These are phyloP conservation scores for Dryas integrifolia DNA, from an alignment of 331 rosid species.

Conservation along the genomic window DNA sequence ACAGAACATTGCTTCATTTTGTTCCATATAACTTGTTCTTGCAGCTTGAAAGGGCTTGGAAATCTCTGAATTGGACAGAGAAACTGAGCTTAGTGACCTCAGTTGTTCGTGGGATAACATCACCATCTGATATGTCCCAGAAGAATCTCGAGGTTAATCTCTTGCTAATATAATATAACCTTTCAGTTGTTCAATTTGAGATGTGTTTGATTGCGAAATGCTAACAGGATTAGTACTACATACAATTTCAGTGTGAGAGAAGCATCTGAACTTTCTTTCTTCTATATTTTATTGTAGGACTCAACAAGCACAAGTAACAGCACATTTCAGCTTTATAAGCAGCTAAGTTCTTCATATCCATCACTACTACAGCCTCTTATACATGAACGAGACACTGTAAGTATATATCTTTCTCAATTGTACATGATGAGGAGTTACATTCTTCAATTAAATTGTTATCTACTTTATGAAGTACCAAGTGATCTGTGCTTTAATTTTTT, in stretches of 20 bases:
- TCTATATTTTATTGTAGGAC: constrained; percentile 43
- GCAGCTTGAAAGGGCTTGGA: constrained; percentile 96
- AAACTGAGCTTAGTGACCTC: constrained; percentile 61
- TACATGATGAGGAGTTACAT: not conserved
- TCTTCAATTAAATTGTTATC: no score
- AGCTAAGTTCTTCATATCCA: constrained; percentile 71
- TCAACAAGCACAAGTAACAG: constrained; percentile 43
- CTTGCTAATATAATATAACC: constrained; percentile 8
- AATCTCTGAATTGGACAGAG: constrained; percentile 67
- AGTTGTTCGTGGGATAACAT: constrained; percentile 68
- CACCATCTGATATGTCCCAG: constrained; percentile 48
- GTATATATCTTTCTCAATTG: constrained; percentile 7
- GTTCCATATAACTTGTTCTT: constrained; percentile 12
- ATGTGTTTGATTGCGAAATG: no score
- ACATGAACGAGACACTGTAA: constrained; percentile 85
- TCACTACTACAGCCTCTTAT: constrained; percentile 77
- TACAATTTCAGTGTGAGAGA: no score
- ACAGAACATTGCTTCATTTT: not conserved
- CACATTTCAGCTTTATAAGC: constrained; percentile 72
- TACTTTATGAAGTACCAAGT: not conserved
- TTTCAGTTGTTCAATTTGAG: no score
- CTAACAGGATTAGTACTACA: no score
- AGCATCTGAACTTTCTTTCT: not conserved
- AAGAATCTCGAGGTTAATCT: constrained; percentile 53
- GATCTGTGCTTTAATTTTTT: not conserved